These are phyloP conservation scores for Sugiyamaella xylanicola DNA, from an alignment of 1,139 yeast species.

Conservation along the genomic window DNA sequence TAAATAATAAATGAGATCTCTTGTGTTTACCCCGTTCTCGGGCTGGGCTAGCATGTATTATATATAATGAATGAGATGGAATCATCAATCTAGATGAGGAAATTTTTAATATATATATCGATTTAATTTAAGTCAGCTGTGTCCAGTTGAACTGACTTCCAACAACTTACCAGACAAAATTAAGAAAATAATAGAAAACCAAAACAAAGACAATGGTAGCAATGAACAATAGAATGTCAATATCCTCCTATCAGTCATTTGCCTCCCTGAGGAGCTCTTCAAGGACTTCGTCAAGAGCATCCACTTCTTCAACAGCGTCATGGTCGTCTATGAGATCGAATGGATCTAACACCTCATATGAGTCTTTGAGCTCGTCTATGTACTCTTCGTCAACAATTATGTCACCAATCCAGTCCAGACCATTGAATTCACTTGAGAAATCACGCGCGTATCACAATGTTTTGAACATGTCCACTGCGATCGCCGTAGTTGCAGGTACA, in stretches of 20 bases:
- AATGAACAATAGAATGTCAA: not conserved
- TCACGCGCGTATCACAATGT: conserved; percentile 25
- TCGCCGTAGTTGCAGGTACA: conserved; percentile 26
- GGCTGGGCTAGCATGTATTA: not conserved
- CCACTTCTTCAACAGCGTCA: conserved; percentile 3
- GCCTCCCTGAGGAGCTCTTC: conserved; percentile 4
- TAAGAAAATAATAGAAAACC: too few relatives aligned
- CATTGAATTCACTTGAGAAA: conserved; percentile 23
- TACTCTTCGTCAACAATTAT: conserved; percentile 3
- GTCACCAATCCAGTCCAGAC: not conserved
- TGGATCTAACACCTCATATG: not conserved
- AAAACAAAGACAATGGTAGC: conserved; percentile 3
- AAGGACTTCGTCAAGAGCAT: conserved; percentile 1
- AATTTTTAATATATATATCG: not conserved
- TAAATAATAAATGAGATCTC: not conserved
- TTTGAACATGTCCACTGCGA: conserved; percentile 20
- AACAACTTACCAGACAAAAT: too few relatives aligned
- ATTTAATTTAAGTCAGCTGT: not conserved
- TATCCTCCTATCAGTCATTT: not conserved
- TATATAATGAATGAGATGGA: not conserved
- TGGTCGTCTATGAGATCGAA: not conserved
- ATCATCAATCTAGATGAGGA: not conserved
- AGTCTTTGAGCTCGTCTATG: not conserved
- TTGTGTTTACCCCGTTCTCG: not conserved
- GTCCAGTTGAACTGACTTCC: too few relatives aligned